Percentiles rank a stretch among this genome's conserved stretches.
Evolutionary conservation across 306 rosid genomes (phyloP).

Genomic region (Dalbergia cochinchinensis): DNA sequence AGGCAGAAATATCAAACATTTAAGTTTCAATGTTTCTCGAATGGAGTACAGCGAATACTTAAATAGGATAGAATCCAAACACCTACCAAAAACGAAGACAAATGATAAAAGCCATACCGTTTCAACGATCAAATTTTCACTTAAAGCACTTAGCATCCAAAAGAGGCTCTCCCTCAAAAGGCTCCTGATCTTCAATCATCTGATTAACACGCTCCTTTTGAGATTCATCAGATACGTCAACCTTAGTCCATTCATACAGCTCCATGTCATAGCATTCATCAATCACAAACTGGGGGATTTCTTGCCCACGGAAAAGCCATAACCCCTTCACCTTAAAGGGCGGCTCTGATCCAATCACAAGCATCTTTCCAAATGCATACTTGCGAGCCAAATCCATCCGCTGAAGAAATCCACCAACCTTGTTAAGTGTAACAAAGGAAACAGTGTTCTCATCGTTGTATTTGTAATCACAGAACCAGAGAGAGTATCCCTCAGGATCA

Average conservation of each 20-base stretch:
- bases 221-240: slow-evolving; percentile 64
- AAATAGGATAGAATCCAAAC: not conserved
- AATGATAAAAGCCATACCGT: slow-evolving; percentile 24
- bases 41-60: slow-evolving; percentile 24
- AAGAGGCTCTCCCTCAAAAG: slow-evolving; percentile 79
- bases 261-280: slow-evolving; percentile 92
- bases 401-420: slow-evolving; percentile 82
- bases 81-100: slow-evolving; percentile 42
- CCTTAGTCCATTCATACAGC: slow-evolving; percentile 78
- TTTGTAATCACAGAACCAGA: slow-evolving; percentile 87
- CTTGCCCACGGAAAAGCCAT: slow-evolving; percentile 93
- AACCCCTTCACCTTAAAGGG: slow-evolving; percentile 87
- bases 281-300: slow-evolving; percentile 68
- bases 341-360: slow-evolving; percentile 73
- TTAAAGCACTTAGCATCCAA: slow-evolving; percentile 85
- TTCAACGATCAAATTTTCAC: slow-evolving; percentile 41
- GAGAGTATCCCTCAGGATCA: slow-evolving; percentile 86
- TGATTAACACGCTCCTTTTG: slow-evolving; percentile 82
- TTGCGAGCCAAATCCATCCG: slow-evolving; percentile 83
- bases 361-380: slow-evolving; percentile 90
- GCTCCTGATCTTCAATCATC: slow-evolving; percentile 81
- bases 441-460: slow-evolving; percentile 82
- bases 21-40: slow-evolving; percentile 2
- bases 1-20: not conserved
- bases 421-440: slow-evolving; percentile 79